Percentiles rank a stretch among this genome's conserved stretches.
These are phyloP conservation scores for Mycena rebaudengoi DNA, from an alignment of 768 basidiomycete species.

Conservation along the genomic window DNA sequence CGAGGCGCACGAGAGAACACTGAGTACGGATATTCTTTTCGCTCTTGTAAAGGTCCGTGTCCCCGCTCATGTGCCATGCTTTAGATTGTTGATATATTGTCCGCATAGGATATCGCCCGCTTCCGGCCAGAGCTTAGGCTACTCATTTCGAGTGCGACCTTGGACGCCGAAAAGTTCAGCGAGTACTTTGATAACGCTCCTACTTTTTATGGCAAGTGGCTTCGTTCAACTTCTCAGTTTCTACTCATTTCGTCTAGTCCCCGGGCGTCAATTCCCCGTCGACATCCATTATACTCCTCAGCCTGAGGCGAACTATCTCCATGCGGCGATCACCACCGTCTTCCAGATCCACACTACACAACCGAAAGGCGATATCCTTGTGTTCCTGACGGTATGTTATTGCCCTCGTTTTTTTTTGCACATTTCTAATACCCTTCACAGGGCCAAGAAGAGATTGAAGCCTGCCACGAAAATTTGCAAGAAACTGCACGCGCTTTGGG, in stretches of 20 bases:
- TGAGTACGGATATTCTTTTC: conserved; percentile 98
- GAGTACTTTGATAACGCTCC: conserved; percentile 98
- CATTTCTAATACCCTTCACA: conserved; percentile 36
- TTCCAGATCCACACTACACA: conserved; percentile 99
- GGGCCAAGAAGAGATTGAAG: conserved; percentile 99
- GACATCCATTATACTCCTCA: conserved; percentile 99
- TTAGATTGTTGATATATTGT: conserved; percentile 36
- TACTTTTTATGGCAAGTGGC: conserved; percentile 82
- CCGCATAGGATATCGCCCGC: conserved; percentile 88
- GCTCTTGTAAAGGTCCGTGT: conserved; percentile 94
- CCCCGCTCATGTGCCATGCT: conserved; percentile 28
- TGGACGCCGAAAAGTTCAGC: conserved; percentile 98
- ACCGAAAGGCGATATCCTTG: conserved; percentile 95
- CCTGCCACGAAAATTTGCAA: conserved; percentile 93
- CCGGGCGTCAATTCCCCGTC: conserved; percentile 96
- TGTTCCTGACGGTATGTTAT: conserved; percentile 87
- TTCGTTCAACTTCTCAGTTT: not conserved
- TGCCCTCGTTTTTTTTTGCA: not conserved
- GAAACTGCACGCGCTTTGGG: conserved; percentile 95
- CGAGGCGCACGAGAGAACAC: conserved; percentile 97
- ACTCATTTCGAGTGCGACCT: conserved; percentile 94
- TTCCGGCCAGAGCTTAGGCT: conserved; percentile 94
- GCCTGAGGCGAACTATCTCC: conserved; percentile 98
- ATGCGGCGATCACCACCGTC: conserved; percentile 97
- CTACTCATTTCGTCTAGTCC: conserved; percentile 61